Conservation (phyloP, 495 filamentous ascomycete genomes). For the Tuber magnatum region DNA sequence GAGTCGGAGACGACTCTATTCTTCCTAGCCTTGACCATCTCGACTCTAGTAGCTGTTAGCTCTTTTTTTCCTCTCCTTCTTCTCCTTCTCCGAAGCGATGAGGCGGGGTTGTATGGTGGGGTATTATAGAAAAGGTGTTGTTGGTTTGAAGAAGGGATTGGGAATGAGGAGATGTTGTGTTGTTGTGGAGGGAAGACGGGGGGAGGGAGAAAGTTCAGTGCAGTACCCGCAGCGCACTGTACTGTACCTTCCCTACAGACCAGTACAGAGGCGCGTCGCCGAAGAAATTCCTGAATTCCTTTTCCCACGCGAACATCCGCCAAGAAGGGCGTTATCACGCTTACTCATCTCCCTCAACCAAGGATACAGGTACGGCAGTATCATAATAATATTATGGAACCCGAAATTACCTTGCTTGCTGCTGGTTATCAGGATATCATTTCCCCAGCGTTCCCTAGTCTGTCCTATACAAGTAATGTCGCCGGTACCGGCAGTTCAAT, state of each 20-base stretch:
- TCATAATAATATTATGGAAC: not conserved
- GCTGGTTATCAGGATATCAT: not conserved
- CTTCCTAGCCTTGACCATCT: constrained; percentile 35
- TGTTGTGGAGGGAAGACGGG: constrained; percentile 9
- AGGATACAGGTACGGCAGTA: constrained; percentile 22
- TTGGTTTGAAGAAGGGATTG: constrained; percentile 3
- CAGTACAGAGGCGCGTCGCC: constrained; percentile 26
- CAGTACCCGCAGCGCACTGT: constrained; percentile 13
- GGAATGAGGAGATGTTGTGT: constrained; percentile 3
- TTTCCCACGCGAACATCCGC: constrained; percentile 34
- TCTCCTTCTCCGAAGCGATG: not conserved
- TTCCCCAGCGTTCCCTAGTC: not conserved
- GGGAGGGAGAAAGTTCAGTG: constrained; percentile 4
- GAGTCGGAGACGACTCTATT: constrained; percentile 38
- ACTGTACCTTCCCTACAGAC: constrained; percentile 13
- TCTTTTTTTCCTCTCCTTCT: too few species aligned
- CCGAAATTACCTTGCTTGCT: not conserved
- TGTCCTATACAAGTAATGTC: too few species aligned
- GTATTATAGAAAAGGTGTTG: constrained; percentile 14
- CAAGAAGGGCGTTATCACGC: constrained; percentile 17
- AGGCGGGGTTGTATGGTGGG: constrained; percentile 6
- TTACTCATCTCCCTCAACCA: constrained; percentile 23
- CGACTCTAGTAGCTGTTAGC: constrained; percentile 6
- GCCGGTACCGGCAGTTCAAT: not conserved
- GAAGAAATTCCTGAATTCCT: constrained; percentile 10